Evolutionary conservation across 306 rosid genomes (phyloP).

Genomic region (Rosa rugosa): DNA sequence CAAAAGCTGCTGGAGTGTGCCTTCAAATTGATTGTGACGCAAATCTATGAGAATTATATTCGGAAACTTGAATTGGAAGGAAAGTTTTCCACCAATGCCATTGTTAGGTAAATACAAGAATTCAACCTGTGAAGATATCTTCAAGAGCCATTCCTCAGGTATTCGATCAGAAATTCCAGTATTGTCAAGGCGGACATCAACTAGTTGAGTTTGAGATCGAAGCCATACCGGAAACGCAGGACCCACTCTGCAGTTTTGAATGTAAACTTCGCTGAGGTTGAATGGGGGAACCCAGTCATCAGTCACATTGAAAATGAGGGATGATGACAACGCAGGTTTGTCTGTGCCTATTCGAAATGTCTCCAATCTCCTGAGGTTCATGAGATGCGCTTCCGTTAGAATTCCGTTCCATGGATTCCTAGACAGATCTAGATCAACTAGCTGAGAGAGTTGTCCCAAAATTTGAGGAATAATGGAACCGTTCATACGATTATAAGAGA

Average conservation of each 20-base stretch:
- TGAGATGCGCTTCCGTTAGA: conserved; percentile 19
- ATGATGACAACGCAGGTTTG: fast-evolving
- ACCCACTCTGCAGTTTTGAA: neutral
- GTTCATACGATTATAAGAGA: no score
- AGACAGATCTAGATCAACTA: neutral
- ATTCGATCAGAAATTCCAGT: conserved; percentile 22
- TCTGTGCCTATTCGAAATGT: neutral
- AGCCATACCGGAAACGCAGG: conserved; percentile 26
- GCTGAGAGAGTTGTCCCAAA: conserved; percentile 23
- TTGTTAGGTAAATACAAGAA: conserved; percentile 10
- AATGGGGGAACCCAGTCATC: neutral
- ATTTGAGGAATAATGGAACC: conserved; percentile 27
- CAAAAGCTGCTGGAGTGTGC: conserved; percentile 14
- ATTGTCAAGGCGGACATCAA: neutral
- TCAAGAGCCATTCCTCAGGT: conserved; percentile 19
- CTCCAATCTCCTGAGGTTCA: neutral
- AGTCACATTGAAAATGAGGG: no score
- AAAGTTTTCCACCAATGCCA: conserved; percentile 9
- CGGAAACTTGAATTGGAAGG: neutral
- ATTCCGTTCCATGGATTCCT: neutral
- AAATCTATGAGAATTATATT: neutral
- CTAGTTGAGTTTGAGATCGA: conserved; percentile 17
- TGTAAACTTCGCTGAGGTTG: neutral
- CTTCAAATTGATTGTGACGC: conserved; percentile 19
- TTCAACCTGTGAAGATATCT: neutral